A percentile compares a stretch with the other conserved stretches of the same genome.
Conservation (phyloP, 2,329 filamentous ascomycete genomes). For the Fusarium circinatum region DNA sequence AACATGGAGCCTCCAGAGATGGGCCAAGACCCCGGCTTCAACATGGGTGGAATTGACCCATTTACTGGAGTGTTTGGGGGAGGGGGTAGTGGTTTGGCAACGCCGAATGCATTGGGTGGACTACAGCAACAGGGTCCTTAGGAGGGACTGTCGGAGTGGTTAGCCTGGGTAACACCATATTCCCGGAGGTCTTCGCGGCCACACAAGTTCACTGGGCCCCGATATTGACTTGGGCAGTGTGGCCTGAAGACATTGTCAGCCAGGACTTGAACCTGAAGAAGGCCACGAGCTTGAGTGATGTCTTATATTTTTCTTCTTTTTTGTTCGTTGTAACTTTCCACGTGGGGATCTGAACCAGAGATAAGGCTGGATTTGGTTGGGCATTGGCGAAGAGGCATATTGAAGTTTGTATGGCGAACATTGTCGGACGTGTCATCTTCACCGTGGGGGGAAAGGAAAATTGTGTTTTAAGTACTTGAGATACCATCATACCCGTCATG, state of each 20-base stretch:
- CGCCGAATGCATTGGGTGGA: conserved; percentile 49
- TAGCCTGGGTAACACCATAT: conserved; percentile 16
- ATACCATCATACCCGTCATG: conserved; percentile 39
- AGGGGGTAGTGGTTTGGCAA: conserved; percentile 51
- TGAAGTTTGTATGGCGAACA: conserved; percentile 21
- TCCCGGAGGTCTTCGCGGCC: conserved; percentile 13
- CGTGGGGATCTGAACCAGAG: not conserved
- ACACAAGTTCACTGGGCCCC: conserved; percentile 5
- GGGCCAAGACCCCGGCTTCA: conserved; percentile 58
- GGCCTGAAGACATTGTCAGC: not conserved
- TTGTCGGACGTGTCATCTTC: conserved; percentile 15
- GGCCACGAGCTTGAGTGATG: not conserved
- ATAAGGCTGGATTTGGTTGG: not conserved
- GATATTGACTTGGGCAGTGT: conserved; percentile 1
- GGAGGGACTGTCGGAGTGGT: conserved; percentile 26
- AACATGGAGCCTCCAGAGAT: conserved; percentile 83
- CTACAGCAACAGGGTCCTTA: conserved; percentile 47
- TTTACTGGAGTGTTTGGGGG: conserved; percentile 61
- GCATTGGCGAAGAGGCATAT: conserved; percentile 21
- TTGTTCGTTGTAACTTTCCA: not conserved
- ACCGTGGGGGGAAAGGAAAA: conserved; percentile 13
- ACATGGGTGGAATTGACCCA: conserved; percentile 57
- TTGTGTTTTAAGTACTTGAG: conserved; percentile 35
- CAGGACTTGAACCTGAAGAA: not conserved
- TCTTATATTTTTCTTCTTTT: not conserved